Conservation (phyloP, 768 basidiomycete genomes). For the Russula sp. region DNA sequence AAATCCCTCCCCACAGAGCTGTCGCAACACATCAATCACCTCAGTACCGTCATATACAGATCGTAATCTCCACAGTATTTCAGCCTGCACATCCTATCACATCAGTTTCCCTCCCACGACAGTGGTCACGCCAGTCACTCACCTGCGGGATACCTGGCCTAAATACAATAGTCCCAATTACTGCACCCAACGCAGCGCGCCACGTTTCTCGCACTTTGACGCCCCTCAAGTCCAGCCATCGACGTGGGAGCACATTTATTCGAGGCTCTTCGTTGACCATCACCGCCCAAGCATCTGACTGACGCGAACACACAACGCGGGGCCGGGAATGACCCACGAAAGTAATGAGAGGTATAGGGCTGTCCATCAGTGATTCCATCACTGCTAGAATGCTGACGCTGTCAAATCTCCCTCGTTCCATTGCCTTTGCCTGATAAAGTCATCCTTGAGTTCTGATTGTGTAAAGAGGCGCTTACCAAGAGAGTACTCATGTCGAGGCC, state of each 20-base stretch:
- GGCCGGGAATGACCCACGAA: slow-evolving; percentile 60
- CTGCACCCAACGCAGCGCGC: slow-evolving; percentile 65
- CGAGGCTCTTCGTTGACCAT: slow-evolving; percentile 41
- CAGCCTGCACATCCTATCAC: slow-evolving; percentile 39
- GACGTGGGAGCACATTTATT: slow-evolving; percentile 53
- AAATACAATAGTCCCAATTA: slow-evolving; percentile 59
- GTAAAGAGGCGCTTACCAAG: slow-evolving; percentile 27
- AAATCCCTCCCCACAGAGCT: slow-evolving; percentile 48
- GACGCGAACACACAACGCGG: slow-evolving; percentile 50
- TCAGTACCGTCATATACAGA: slow-evolving; percentile 74
- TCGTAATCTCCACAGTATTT: slow-evolving; percentile 66
- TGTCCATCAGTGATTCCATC: slow-evolving; percentile 40
- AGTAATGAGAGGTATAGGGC: slow-evolving; percentile 50
- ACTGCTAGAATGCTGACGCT: slow-evolving; percentile 31
- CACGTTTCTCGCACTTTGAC: slow-evolving; percentile 54
- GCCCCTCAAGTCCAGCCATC: slow-evolving; percentile 76
- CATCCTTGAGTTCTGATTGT: not conserved
- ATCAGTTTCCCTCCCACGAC: not conserved
- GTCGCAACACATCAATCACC: slow-evolving; percentile 52
- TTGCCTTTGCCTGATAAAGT: not conserved
- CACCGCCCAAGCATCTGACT: slow-evolving; percentile 52
- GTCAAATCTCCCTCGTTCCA: not conserved
- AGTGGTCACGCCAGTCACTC: slow-evolving; percentile 23
- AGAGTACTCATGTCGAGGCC: slow-evolving; percentile 28
- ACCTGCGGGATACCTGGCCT: slow-evolving; percentile 74